phyloP scores from a whole-genome alignment of 495 filamentous ascomycete genomes.

The Mytilinidion resinicola region DNA sequence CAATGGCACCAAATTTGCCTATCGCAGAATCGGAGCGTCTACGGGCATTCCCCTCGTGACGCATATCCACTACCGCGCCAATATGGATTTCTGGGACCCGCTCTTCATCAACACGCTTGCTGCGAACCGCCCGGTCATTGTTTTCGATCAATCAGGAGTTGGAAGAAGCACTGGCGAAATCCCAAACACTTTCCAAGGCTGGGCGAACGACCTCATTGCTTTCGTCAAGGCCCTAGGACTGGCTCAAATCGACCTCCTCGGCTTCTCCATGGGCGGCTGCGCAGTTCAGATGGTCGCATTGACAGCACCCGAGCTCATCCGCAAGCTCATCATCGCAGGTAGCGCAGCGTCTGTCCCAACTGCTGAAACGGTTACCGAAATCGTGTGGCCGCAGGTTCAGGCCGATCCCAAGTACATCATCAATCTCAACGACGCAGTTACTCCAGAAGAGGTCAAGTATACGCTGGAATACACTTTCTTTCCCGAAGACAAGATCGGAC shows the following conservation, averaged over 20 bases:
- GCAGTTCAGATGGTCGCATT: slow-evolving; percentile 26
- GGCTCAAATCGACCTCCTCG: slow-evolving; percentile 27
- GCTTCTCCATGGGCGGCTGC: slow-evolving; percentile 30
- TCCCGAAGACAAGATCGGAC: slow-evolving; percentile 15
- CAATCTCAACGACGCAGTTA: background rate
- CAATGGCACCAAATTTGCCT: slow-evolving; percentile 31
- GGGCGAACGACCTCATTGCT: slow-evolving; percentile 31
- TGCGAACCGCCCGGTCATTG: slow-evolving; percentile 21
- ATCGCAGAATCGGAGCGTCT: slow-evolving; percentile 35
- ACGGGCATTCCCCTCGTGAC: slow-evolving; percentile 31
- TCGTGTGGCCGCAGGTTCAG: too few relatives aligned
- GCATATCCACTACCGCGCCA: slow-evolving; percentile 35
- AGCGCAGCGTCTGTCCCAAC: background rate
- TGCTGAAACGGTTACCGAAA: too few relatives aligned
- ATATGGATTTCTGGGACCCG: slow-evolving; percentile 28
- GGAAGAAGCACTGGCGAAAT: slow-evolving; percentile 19
- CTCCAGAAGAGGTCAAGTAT: slow-evolving; percentile 14
- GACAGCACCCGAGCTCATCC: slow-evolving; percentile 15
- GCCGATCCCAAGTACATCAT: too few relatives aligned
- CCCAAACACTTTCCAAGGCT: slow-evolving; percentile 17
- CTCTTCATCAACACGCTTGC: slow-evolving; percentile 25
- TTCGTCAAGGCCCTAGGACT: slow-evolving; percentile 32
- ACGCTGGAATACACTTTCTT: slow-evolving; percentile 22
- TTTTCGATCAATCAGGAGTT: slow-evolving; percentile 26
- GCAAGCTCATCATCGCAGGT: slow-evolving; percentile 21